Evolutionary conservation across 352 stramenopile genomes (phyloP), one percentile per base, ranked within the genome.

Genomic region (Phytophthora idaei): DNA sequence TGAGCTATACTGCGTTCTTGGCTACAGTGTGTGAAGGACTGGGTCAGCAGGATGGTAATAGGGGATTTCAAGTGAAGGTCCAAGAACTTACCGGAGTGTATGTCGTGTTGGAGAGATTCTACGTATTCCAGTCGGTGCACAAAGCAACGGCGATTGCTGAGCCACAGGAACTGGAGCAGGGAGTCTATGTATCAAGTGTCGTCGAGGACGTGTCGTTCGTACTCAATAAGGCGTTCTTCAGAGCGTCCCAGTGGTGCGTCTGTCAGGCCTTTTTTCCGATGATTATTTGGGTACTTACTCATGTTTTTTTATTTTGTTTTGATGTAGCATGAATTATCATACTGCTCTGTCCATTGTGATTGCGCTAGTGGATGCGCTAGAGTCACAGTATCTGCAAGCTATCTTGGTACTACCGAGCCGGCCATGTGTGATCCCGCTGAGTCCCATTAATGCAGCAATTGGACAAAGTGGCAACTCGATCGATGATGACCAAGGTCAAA

Each of bases 161-260:
- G 53, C 83, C 79, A 5, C 85, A 95, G 57, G 79, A 87, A 61
- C 71, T 95, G 17, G 78, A 92, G 62, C 50, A 76, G 0, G 66
- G 74, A 17, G 81, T 94, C 12, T 94, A 85, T 50, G 80, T 93
- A 3, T 92, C 80, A 17, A 94, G 85, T 70, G 79, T 93, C 14
- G 87, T 95, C 27, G 85, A 95, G 57, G 85, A 95, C 50, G 83
- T 89, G 17, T 93, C 85, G 31, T 95, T 94, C 42, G 87, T 95
- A 36, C 71, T 95, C 36, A 90, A 93, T 69, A 94, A 95, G 67
- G 76, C 85, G 15, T 90, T 95, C 67, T 86, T 80, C 37, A 78
- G 84, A 25, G 81, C 85, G 1, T 92, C 77, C 0, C 87, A 95
- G 56, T 92, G 85, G 86, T 93, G 54, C 27, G 66, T 61, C 14